A percentile compares a stretch with the other conserved stretches of the same genome.
Conservation (phyloP, 129 eudicot genomes). For the Flaveria brownii region DNA sequence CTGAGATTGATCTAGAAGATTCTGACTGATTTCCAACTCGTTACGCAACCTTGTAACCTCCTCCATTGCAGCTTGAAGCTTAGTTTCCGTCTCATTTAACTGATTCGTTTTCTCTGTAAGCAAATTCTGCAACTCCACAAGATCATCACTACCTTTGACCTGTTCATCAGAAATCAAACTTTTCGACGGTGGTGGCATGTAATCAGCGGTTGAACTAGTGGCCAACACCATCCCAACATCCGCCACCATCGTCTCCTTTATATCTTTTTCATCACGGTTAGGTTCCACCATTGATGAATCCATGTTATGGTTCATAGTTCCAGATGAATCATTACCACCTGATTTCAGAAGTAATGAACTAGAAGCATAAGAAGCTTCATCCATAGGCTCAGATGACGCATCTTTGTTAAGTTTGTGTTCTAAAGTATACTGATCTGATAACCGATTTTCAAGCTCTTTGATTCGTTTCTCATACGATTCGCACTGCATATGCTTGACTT, state of each 20-base stretch:
- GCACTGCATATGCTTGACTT: too few relatives aligned
- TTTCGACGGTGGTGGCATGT: slow-evolving; percentile 47
- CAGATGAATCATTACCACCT: background rate
- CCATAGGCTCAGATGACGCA: too few relatives aligned
- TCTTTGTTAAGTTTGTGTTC: too few relatives aligned
- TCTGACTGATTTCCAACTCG: slow-evolving; percentile 72
- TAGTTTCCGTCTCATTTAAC: slow-evolving; percentile 53
- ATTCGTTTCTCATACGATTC: too few relatives aligned
- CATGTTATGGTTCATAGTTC: slow-evolving; percentile 50
- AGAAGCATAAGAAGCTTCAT: too few relatives aligned
- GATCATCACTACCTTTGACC: slow-evolving; percentile 38
- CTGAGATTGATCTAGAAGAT: slow-evolving; percentile 94
- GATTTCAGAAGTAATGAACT: too few relatives aligned
- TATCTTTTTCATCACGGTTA: slow-evolving; percentile 63
- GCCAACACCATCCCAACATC: slow-evolving; percentile 50
- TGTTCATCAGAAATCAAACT: slow-evolving; percentile 41
- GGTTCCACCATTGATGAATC: slow-evolving; percentile 91
- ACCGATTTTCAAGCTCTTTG: too few relatives aligned
- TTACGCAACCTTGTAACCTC: slow-evolving; percentile 64
- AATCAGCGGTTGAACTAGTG: slow-evolving; percentile 61
- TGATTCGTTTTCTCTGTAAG: slow-evolving; percentile 57
- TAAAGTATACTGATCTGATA: too few relatives aligned
- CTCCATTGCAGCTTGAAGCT: slow-evolving; percentile 53
- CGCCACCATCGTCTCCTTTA: slow-evolving; percentile 39
- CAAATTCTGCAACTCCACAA: slow-evolving; percentile 63